Base-by-base conservation (phyloP, 768 basidiomycete species). In the Pulveroboletus ravenelii region DNA sequence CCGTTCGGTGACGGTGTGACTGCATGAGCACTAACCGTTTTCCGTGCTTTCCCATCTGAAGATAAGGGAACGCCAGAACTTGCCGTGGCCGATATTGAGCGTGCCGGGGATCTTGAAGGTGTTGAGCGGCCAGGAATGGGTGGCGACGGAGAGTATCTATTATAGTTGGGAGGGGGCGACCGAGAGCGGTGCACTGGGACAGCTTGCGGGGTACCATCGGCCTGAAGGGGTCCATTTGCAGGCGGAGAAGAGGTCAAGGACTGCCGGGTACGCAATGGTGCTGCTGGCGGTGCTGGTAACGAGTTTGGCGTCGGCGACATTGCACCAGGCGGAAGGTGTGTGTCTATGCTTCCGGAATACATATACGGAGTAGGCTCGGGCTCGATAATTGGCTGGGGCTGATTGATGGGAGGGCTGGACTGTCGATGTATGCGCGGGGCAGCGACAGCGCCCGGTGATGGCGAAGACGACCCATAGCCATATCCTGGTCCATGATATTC, bases 41-140 rank as follows among this genome's bases (percentile, higher is more conserved):
- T 90, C 60, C 84, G 78, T 45, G 78, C 48, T 54, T 78, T 80
- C 44, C 79, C 82, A 62, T 83, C 60, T 55, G 64, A 17, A 64
- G 75, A 30, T 65, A 59, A 41, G 13, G 61, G 65, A 17, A 71
- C 58, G 10, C 72, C 68, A 5, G 75, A 66, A 17, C 67, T 61
- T 6, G 78, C 85, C 27, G 79, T 85, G 9, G 88, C 87, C 1
- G 87, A 89, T 41, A 85, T 58, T 25, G 89, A 91, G 31, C 89
- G 81, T n/a, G 72, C 69, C 2, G 84, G 75, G n/a, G 69, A 59
- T 53, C 79, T 75, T n/a, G 57, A 62, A 20, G 67, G 40, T 47
- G 56, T 57, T 15, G 42, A 23, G 43, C 60, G 58, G 23, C 62
- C 60, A 32, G 68, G 58, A 23, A 38, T 45, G 5, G 67, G 52